Conservation (phyloP, 2,329 filamentous ascomycete species). For the Fusarium proliferatum region DNA sequence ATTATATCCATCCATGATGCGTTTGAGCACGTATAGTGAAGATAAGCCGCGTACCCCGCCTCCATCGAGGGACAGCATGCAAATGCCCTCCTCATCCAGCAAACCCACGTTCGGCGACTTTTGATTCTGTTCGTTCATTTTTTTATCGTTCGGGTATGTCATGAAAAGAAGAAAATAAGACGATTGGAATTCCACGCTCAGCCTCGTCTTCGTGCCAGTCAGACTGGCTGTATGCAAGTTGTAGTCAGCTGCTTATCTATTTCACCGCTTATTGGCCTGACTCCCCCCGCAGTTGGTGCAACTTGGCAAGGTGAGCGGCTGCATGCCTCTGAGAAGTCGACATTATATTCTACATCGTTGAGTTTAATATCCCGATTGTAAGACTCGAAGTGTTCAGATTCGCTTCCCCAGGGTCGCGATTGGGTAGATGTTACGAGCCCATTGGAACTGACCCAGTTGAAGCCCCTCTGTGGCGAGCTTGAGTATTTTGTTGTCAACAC, state of each 20-base stretch:
- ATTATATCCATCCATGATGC: background rate
- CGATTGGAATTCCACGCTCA: background rate
- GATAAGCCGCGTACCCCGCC: background rate
- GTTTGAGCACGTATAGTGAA: background rate
- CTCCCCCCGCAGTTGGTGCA: background rate
- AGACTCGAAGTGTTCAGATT: accelerated
- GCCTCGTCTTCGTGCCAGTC: background rate
- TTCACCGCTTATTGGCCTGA: background rate
- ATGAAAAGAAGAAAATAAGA: too few species aligned
- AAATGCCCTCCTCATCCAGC: background rate
- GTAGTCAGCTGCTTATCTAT: background rate
- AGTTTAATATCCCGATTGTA: accelerated
- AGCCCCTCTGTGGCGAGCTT: background rate
- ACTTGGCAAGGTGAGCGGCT: background rate
- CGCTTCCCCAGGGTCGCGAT: accelerated
- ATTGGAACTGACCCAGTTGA: accelerated
- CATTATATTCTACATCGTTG: accelerated
- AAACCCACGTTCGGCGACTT: background rate
- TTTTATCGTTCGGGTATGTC: too few species aligned
- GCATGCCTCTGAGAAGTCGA: background rate
- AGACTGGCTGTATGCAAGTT: background rate
- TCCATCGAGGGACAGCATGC: constrained; percentile 2
- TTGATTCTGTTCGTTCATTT: background rate
- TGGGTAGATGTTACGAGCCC: background rate
- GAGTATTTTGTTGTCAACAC: background rate